phyloP scores from a whole-genome alignment of 345 rosid species.

The Ceriops decandra region DNA sequence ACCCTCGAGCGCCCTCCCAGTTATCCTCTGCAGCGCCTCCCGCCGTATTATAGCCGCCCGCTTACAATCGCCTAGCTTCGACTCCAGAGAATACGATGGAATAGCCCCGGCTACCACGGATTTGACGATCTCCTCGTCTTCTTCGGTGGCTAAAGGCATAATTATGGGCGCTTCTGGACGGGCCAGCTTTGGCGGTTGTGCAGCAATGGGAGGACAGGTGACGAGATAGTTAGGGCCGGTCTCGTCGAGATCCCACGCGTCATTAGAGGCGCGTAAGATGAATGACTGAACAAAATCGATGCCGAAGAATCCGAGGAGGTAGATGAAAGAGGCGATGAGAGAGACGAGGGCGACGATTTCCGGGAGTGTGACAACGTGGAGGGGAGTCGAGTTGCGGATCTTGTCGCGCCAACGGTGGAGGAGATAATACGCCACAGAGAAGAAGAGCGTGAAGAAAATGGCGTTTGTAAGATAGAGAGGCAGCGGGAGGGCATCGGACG shows the following conservation, averaged over 20 bases:
- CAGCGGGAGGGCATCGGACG: conserved; percentile 80
- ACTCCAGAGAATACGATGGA: conserved; percentile 70
- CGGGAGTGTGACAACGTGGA: conserved; percentile 68
- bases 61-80: conserved; percentile 73
- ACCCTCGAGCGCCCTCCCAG: conserved; percentile 70
- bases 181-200: conserved; percentile 23
- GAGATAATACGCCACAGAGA: conserved; percentile 78
- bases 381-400: conserved; percentile 84
- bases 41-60: conserved; percentile 71
- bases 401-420: conserved; percentile 93
- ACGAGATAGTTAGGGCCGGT: conserved; percentile 33
- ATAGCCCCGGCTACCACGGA: conserved; percentile 51
- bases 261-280: conserved; percentile 56
- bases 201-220: conserved; percentile 30
- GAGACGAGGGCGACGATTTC: conserved; percentile 72
- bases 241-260: conserved; percentile 57
- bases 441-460: conserved; percentile 83
- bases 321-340: conserved; percentile 73
- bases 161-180: conserved; percentile 29
- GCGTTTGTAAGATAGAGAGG: conserved; percentile 75
- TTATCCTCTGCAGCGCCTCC: conserved; percentile 69
- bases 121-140: conserved; percentile 65
- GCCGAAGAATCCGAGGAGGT: conserved; percentile 81
- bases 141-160: conserved; percentile 39
- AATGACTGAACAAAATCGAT: conserved; percentile 86